Evolutionary conservation across 2,329 filamentous ascomycete species (phyloP), one percentile per base, ranked within the genome.

Genomic region (Taxawa tesnikishii): DNA sequence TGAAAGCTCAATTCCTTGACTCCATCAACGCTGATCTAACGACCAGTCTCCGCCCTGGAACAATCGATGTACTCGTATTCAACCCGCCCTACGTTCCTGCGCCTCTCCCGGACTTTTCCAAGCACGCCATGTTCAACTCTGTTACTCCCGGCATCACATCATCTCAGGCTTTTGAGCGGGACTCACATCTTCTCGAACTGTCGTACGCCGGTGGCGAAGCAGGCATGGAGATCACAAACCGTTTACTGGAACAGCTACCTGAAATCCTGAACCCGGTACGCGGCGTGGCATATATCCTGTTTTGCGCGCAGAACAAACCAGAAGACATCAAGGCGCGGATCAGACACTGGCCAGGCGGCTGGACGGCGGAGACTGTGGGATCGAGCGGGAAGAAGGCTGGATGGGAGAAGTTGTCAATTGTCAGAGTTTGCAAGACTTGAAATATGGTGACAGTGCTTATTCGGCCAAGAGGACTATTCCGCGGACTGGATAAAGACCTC

Each of bases 31-130:
- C 73, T 2, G 83, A 96, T 50, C 66, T 98, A 1, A 66, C 69
- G 4, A 56, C 68, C 3, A 62, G 77, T 1, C 59, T 92, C 25
- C 67, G 69, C 6, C 50, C 60, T 0, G 62, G 66, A 3, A 57
- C 59, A 24, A 69, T 93, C 4, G 90, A 98, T 51, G 69, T 98
- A 8, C 67, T 98, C 40, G 70, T 98, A 16, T 98, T 96, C 67
- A 98, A 98, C 52, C 90, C 90, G 32, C 90, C 90, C 1, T 98
- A 98, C 53, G 90, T 98, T 10, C 90, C 88, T 1, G 26, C 40
- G 6, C 32, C 37, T 7, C 23, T 41, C 9, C 39, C 39, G 7
- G 53, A 58, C 15, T 56, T 70, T 21, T 58, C 67, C 4, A 44
- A 46, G 28, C 55, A 59, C 34, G 38, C 44, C 12, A 36, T 32